Evolutionary conservation across 2,329 filamentous ascomycete species (phyloP), one percentile per base, ranked within the genome.

Genomic region (Trichothecium sympodiale): DNA sequence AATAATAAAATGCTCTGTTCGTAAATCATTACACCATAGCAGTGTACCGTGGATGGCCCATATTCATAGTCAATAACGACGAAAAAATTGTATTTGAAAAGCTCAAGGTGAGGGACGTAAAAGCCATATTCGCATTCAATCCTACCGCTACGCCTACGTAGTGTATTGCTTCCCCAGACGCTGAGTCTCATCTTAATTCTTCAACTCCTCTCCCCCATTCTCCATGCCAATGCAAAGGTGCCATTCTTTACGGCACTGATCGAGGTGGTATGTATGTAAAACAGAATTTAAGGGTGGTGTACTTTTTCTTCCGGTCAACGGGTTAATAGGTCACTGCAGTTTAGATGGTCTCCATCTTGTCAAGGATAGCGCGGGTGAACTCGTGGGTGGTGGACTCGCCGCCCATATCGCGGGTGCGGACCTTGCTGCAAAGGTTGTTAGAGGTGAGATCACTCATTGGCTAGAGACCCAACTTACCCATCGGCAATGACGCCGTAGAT

Each of bases 401-500:
- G 57, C 89, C 89, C 91, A 98, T 95, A 58, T 98, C 91, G 53
- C 83, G 81, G 46, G 91, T 98, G 61, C 88, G 81, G 55, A 77
- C 72, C 66, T 86, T 80, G 60, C 87, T 91, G 50, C 55, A 17
- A 39, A 17, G 44, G 39, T 32, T 41, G 56, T 77, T 53, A 76
- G 67, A 43, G 43, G 34, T 3, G 29, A 26, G 16, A 28, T 29
- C 31, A 30, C 14, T 16, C 14, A 18, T 37, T 8, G 17, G 31
- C 23, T 25, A 18, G 18, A 20, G 17, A 28, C 7, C 17, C 46
- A 38, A 71, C 80, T 67, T 69, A 91, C 84, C 85, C 88, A 56
- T 95, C 86, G 50, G 82, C 80, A 58, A 98, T 96, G 35, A 80
- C 76, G 46, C 67, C 70, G 54, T 80, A 80, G 50, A 79, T 67